phyloP scores from a whole-genome alignment of 129 eudicot species.

The Flaveria linearis region DNA sequence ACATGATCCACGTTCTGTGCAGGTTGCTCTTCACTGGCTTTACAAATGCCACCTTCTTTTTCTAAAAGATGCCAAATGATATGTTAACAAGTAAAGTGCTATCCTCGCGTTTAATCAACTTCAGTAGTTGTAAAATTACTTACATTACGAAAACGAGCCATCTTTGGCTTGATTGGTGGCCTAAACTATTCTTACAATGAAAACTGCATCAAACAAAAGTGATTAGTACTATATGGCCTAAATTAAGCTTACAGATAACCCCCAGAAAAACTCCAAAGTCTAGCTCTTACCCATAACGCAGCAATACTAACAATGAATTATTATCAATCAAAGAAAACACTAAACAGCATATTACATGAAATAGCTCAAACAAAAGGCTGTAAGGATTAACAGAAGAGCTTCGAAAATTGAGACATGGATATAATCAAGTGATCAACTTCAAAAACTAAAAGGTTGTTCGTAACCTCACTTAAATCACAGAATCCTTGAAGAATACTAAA shows the following conservation, averaged over 20 bases:
- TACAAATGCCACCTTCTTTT: conserved; percentile 66
- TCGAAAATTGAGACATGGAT: neutral
- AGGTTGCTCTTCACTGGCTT: conserved; percentile 48
- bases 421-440: no score
- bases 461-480: no score
- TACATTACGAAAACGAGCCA: conserved; percentile 89
- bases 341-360: neutral
- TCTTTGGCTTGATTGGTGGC: conserved; percentile 17
- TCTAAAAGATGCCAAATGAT: conserved; percentile 38
- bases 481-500: no score
- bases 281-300: no score
- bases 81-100: neutral
- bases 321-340: neutral
- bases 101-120: neutral
- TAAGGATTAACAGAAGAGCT: no score
- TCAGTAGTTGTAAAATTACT: conserved; percentile 19
- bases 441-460: no score
- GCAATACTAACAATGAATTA: neutral
- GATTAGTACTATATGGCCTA: conserved; percentile 7
- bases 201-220: conserved; percentile 27
- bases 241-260: neutral
- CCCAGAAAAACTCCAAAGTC: no score
- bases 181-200: neutral
- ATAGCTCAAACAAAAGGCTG: neutral
- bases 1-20: conserved; percentile 78